Evolutionary conservation across 2,329 filamentous ascomycete species (phyloP).

Genomic region (Sporothrix pallida): DNA sequence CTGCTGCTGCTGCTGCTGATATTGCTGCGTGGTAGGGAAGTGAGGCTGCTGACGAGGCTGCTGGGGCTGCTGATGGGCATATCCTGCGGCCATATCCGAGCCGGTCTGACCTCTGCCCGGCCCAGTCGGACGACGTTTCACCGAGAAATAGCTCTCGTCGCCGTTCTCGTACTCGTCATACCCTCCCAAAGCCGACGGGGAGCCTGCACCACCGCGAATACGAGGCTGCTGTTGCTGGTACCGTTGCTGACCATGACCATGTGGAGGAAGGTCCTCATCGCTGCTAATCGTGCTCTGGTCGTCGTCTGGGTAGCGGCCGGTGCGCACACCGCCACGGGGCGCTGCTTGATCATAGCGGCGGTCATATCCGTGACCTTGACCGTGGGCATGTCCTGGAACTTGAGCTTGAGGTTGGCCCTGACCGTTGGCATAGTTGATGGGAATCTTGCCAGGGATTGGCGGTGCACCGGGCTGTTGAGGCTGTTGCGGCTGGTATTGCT

Average conservation of each 20-base stretch:
- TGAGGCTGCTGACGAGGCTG: too few species aligned
- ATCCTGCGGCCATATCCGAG: constrained; percentile 35
- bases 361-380: constrained; percentile 19
- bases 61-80: neutral
- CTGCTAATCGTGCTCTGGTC: constrained; percentile 41
- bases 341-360: neutral
- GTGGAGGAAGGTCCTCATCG: constrained; percentile 37
- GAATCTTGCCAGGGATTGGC: constrained; percentile 22
- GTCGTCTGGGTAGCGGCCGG: constrained; percentile 37
- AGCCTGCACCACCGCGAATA: constrained; percentile 36
- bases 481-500: constrained; percentile 29
- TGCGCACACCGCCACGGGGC: neutral
- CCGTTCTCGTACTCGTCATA: constrained; percentile 59
- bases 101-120: constrained; percentile 29
- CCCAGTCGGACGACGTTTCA: constrained; percentile 45
- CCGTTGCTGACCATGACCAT: neutral
- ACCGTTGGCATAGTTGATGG: constrained; percentile 3
- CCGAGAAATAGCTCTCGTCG: constrained; percentile 64
- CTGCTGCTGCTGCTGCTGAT: neutral
- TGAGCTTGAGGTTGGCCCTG: neutral
- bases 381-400: neutral
- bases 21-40: too few species aligned
- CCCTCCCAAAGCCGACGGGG: constrained; percentile 36
- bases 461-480: constrained; percentile 24
- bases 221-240: constrained; percentile 1